A percentile compares a stretch with the other conserved stretches of the same genome.
Evolutionary conservation across 139 green algal species (phyloP).

Genomic region (Zygnema circumcarinatum): DNA sequence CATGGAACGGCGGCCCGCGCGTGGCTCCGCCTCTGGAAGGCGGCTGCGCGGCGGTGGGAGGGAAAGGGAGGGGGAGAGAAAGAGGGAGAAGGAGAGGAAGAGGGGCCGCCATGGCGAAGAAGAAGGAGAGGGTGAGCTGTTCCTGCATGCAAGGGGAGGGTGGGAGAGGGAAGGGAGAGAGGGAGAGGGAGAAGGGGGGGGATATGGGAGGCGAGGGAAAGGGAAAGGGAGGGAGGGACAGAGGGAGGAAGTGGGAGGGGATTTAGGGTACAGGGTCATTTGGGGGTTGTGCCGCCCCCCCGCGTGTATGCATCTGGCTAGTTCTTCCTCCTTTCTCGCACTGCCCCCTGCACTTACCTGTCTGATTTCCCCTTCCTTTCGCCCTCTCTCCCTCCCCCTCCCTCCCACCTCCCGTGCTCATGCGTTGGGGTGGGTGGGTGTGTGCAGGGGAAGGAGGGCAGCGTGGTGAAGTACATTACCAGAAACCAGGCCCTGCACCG

Average conservation of each 20-base stretch:
- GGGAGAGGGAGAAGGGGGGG: slow-evolving; percentile 6
- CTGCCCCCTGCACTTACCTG: background rate
- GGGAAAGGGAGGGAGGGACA: background rate
- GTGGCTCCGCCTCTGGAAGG: background rate
- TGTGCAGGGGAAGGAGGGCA: slow-evolving; percentile 67
- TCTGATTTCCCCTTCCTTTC: background rate
- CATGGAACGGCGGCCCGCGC: no score
- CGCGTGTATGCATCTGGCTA: slow-evolving; percentile 86
- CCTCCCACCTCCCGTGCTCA: background rate
- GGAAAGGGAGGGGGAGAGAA: background rate
- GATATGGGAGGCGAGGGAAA: background rate
- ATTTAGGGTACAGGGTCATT: slow-evolving; percentile 62
- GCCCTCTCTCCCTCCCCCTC: slow-evolving; percentile 17
- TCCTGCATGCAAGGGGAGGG: background rate
- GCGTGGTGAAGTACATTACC: slow-evolving; percentile 90
- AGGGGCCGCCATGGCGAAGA: background rate
- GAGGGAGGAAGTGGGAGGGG: background rate
- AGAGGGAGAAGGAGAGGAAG: slow-evolving; percentile 9
- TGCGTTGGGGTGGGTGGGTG: background rate
- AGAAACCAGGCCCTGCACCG: slow-evolving; percentile 92
- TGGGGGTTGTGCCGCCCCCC: slow-evolving; percentile 94
- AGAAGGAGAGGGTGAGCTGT: background rate
- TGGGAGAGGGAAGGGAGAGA: background rate
- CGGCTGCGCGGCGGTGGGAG: background rate
- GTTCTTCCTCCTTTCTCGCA: slow-evolving; percentile 18